Conservation (phyloP, 805 yeast species). For the Hanseniaspora taiwanica region DNA sequence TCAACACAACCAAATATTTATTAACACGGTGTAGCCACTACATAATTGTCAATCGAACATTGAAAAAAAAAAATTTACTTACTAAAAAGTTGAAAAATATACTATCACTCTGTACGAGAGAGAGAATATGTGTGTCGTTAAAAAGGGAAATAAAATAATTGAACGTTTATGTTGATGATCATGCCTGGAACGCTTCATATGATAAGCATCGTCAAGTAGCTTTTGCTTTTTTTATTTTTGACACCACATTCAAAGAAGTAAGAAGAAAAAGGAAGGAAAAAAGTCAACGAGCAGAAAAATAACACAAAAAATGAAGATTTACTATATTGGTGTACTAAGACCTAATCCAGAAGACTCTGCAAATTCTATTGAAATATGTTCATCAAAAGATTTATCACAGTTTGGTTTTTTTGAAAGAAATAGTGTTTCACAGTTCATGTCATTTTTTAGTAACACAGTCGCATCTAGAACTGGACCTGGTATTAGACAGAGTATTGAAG, state of each 20-base stretch:
- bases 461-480: slow-evolving; percentile 79
- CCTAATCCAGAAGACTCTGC: slow-evolving; percentile 23
- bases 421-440: slow-evolving; percentile 83
- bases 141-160: no score
- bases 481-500: slow-evolving; percentile 89
- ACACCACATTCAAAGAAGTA: background rate
- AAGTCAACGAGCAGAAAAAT: background rate
- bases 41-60: no score
- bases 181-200: no score
- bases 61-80: no score
- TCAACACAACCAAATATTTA: no score
- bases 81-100: no score
- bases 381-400: slow-evolving; percentile 70
- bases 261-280: background rate
- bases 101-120: no score
- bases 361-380: slow-evolving; percentile 55
- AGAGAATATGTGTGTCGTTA: no score
- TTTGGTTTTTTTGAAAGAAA: slow-evolving; percentile 82
- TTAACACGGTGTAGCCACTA: no score
- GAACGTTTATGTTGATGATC: no score
- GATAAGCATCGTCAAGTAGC: no score
- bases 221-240: background rate
- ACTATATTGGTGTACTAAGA: slow-evolving; percentile 77
- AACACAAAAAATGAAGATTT: slow-evolving; percentile 59
- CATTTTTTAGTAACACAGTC: slow-evolving; percentile 84